A percentile compares a stretch with the other conserved stretches of the same genome.
Conservation (phyloP, 768 basidiomycete species). For the Steccherinum ochraceum region DNA sequence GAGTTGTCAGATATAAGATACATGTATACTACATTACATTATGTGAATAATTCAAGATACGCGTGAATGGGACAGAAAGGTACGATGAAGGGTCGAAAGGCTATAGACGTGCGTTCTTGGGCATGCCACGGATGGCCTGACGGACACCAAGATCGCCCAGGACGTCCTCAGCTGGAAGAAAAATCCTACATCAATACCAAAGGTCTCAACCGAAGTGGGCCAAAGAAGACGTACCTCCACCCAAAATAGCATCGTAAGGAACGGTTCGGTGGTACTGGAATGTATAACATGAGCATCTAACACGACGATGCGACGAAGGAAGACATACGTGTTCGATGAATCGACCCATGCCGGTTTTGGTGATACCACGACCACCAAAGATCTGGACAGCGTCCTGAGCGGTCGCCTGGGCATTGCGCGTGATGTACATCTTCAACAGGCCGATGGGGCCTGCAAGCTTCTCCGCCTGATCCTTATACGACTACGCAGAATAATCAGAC, state of each 20-base stretch:
- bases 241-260: constrained; percentile 34
- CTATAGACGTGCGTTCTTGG: constrained; percentile 49
- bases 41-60: too few species aligned
- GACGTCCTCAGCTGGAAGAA: constrained; percentile 57
- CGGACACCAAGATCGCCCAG: constrained; percentile 56
- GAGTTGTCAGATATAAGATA: too few species aligned
- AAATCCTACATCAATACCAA: constrained; percentile 4
- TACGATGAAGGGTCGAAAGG: too few species aligned
- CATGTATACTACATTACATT: too few species aligned
- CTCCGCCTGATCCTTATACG: constrained; percentile 66
- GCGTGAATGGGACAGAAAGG: too few species aligned
- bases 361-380: constrained; percentile 83
- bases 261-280: constrained; percentile 35
- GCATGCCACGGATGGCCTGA: constrained; percentile 30
- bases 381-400: constrained; percentile 81
- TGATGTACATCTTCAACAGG: constrained; percentile 73
- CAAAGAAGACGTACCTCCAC: constrained; percentile 27
- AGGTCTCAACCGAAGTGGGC: neutral
- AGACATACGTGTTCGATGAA: constrained; percentile 63
- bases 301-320: neutral
- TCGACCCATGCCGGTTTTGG: constrained; percentile 74
- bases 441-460: constrained; percentile 81
- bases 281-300: constrained; percentile 4
- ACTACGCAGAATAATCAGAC: constrained; percentile 24
- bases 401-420: constrained; percentile 71